Evolutionary conservation across 176 grass and related monocot species (phyloP).

Genomic region (Oryza punctata): DNA sequence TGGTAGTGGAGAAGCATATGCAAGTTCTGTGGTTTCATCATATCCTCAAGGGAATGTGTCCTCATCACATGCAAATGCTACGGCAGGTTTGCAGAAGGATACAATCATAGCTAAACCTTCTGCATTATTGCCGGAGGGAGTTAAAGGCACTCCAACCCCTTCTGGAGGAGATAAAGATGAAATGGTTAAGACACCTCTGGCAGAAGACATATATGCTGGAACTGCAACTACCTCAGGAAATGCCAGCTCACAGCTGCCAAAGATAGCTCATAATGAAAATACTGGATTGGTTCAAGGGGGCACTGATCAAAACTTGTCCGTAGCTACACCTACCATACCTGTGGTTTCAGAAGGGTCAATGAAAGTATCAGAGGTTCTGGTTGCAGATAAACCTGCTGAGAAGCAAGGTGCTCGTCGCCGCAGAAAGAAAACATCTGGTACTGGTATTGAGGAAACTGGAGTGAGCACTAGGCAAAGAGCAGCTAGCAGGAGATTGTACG

Average conservation of each 20-base stretch:
- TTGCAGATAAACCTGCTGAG: slow-evolving; percentile 45
- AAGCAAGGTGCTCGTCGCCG: slow-evolving; percentile 49
- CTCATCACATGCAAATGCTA: slow-evolving; percentile 32
- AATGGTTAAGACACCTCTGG: slow-evolving; percentile 33
- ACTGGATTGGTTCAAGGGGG: slow-evolving; percentile 44
- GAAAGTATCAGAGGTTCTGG: slow-evolving; percentile 43
- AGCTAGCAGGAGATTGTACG: slow-evolving; percentile 50
- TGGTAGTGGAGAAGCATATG: slow-evolving; percentile 37
- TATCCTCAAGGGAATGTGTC: slow-evolving; percentile 44
- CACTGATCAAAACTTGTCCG: slow-evolving; percentile 28
- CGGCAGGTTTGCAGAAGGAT: slow-evolving; percentile 45
- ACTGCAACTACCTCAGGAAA: slow-evolving; percentile 35
- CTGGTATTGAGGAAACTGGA: slow-evolving; percentile 41
- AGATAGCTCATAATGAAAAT: slow-evolving; percentile 41
- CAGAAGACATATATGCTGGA: slow-evolving; percentile 39
- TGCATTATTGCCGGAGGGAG: slow-evolving; percentile 35
- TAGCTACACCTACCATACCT: slow-evolving; percentile 43
- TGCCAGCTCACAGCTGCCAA: slow-evolving; percentile 37
- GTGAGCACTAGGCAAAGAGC: slow-evolving; percentile 52
- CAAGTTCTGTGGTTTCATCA: slow-evolving; percentile 42
- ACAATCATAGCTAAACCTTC: slow-evolving; percentile 39
- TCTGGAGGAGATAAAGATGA: slow-evolving; percentile 33
- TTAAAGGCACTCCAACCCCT: slow-evolving; percentile 41
- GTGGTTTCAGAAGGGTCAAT: slow-evolving; percentile 53
- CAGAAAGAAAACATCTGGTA: slow-evolving; percentile 51